These are phyloP conservation scores for Hyaloscypha bicolor DNA, from an alignment of 495 filamentous ascomycete species.

Conservation along the genomic window DNA sequence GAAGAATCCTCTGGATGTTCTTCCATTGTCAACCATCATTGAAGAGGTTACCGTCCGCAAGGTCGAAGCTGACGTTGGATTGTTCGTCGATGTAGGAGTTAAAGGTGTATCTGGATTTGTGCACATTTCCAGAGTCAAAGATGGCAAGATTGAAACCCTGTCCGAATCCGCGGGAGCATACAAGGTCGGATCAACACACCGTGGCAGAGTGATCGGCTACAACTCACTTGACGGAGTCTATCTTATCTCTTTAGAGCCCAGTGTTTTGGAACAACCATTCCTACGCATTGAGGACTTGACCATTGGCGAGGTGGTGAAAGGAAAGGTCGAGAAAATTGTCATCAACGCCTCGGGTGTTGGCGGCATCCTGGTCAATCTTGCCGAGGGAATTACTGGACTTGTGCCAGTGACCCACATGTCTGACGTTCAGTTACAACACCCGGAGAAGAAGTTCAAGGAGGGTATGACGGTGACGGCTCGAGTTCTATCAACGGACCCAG, in stretches of 20 bases:
- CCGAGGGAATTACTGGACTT: slow-evolving; percentile 83
- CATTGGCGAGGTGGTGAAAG: slow-evolving; percentile 79
- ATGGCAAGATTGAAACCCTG: slow-evolving; percentile 81
- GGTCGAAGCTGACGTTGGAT: slow-evolving; percentile 74
- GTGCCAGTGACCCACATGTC: slow-evolving; percentile 87
- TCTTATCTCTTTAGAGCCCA: slow-evolving; percentile 80
- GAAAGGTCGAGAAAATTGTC: slow-evolving; percentile 81
- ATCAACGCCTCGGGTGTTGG: slow-evolving; percentile 71
- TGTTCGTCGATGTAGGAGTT: slow-evolving; percentile 80
- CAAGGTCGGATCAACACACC: slow-evolving; percentile 74
- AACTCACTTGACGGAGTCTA: slow-evolving; percentile 85
- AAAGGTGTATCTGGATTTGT: slow-evolving; percentile 79
- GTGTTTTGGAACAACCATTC: slow-evolving; percentile 83
- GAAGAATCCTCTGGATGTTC: slow-evolving; percentile 51
- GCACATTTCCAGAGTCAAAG: slow-evolving; percentile 87
- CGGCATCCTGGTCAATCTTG: slow-evolving; percentile 78
- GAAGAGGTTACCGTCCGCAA: slow-evolving; percentile 74
- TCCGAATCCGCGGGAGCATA: slow-evolving; percentile 75
- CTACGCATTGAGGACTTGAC: slow-evolving; percentile 86
- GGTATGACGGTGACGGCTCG: slow-evolving; percentile 80
- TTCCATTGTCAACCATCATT: slow-evolving; percentile 75
- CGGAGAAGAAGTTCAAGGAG: slow-evolving; percentile 93
- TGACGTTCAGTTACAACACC: slow-evolving; percentile 84
- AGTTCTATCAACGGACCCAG: slow-evolving; percentile 77
- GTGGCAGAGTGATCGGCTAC: slow-evolving; percentile 81